Conservation (phyloP, 768 basidiomycete genomes). For the Rhizopogon vulgaris region DNA sequence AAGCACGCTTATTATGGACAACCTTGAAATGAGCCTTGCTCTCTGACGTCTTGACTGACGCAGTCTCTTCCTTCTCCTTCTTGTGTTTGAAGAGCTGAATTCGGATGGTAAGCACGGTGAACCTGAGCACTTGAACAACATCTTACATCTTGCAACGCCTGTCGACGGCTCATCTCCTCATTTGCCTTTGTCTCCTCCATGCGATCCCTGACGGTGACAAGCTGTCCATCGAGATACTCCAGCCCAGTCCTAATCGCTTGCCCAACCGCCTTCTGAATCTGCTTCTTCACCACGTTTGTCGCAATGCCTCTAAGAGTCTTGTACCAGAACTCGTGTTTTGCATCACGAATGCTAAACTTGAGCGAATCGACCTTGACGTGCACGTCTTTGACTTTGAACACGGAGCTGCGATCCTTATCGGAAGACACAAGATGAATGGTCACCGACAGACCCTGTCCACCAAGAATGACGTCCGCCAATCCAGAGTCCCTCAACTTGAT, state of each 20-base stretch:
- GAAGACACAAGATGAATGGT: slow-evolving; percentile 57
- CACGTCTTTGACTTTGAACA: slow-evolving; percentile 69
- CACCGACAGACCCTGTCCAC: slow-evolving; percentile 74
- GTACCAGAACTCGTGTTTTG: slow-evolving; percentile 86
- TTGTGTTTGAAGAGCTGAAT: slow-evolving; percentile 55
- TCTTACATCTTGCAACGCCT: slow-evolving; percentile 56
- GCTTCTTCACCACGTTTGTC: slow-evolving; percentile 73
- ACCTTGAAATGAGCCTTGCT: slow-evolving; percentile 73
- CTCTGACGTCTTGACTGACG: slow-evolving; percentile 31
- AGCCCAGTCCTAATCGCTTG: slow-evolving; percentile 74
- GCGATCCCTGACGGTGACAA: slow-evolving; percentile 78
- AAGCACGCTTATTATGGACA: slow-evolving; percentile 63
- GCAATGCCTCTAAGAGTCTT: slow-evolving; percentile 78
- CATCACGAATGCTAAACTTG: slow-evolving; percentile 86
- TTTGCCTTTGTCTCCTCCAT: slow-evolving; percentile 57
- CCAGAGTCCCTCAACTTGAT: slow-evolving; percentile 79
- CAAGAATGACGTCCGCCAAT: slow-evolving; percentile 78
- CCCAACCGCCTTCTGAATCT: slow-evolving; percentile 52
- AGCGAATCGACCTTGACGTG: slow-evolving; percentile 80
- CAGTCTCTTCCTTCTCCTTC: slow-evolving; percentile 47
- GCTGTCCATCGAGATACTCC: slow-evolving; percentile 85
- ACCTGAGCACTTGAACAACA: not conserved
- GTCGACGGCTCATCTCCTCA: slow-evolving; percentile 34
- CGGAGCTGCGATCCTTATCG: slow-evolving; percentile 57
- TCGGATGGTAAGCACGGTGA: not conserved